Evolutionary conservation across 306 rosid genomes (phyloP), one percentile per base, ranked within the genome.

Genomic region (Fragaria vesca): DNA sequence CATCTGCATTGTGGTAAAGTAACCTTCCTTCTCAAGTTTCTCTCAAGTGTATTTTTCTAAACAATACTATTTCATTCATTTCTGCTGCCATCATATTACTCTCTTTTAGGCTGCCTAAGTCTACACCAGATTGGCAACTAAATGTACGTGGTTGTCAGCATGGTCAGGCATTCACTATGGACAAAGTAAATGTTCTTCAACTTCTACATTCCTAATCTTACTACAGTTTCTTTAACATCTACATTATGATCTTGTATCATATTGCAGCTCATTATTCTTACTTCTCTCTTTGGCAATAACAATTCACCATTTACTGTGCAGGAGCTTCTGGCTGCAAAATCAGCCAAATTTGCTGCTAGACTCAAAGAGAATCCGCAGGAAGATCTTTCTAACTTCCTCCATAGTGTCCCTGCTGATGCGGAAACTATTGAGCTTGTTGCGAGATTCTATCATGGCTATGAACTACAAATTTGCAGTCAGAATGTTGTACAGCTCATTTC

Each of bases 291-390:
- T 13, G 8, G 11, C 7, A 54, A 12, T 42, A 16, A 6, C 9
- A 32, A 5, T 8, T 20, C 17, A 20, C 61, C 4, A 51, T 76
- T 1, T 7, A 4, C 66, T 52, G 20, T 40, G 68, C 42, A 87
- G 91, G 88, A 83, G 65, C 76, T 82, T 66, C 74, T 87, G 77
- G 88, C 81, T 13, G 71, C 79, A 76, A 90, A 79, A 78, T 90
- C 91, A 21, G 80, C 81, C 17, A 84, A 66, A 72, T 67, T 87
- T 12, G 76, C 86, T 7, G 69, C 78, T 21, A 40, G 84, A 28
- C 75, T 90, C 8, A 46, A 70, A 40, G 65, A 67, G 48, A 66
- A 81, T 12, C 48, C 85, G 2, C 74, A 71, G 21, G 84, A 83
- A 48, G 77, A 81, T 36, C 73, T 89, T 75, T 21, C 38, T 12